Evolutionary conservation across 805 yeast genomes (phyloP), one percentile per base, ranked within the genome.

Genomic region (Starmerella bacillaris): DNA sequence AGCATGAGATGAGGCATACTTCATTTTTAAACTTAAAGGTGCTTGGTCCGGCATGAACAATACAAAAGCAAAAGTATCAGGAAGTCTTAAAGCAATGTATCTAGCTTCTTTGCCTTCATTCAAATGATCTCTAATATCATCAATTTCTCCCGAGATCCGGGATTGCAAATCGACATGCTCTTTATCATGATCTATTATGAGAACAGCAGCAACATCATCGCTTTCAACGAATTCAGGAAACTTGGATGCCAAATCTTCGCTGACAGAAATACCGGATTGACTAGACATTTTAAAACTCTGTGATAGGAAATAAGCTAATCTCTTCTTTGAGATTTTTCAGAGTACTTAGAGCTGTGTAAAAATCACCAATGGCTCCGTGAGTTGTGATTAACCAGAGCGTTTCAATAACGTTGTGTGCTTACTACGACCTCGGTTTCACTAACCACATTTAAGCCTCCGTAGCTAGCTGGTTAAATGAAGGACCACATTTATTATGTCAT

Each of bases 1-100:
- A 53, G 71, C 76, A 41, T 80, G 80, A 8, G 92, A 74, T 2
- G 94, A 79, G 4, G 96, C 96, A 54, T 84, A 89, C 33, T 89
- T 63, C 95, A 89, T 89, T 54, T 86, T 89, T 37, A 68, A 65
- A 38, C 83, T 68, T 26, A 86, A 84, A 2, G 74, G 72, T 6
- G 94, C 78, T 34, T 56, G 55, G 53, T 86, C 95, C 1, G 98
- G 95, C 35, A 86, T 84, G 57, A 66, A 84, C 16, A 89, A 72
- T 31, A 83, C 67, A 47, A 86, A 83, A 3, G 70, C 64, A 40
- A 59, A 62, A 5, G 40, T 43, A 2, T 37, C 33, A 3, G 38
- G 39, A 3, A 40, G 34, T 30, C 61, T 60, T 26, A 70, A 52
- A 15, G 72, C 51, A 16, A 76, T 47, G 45, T 74, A 76, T 11